phyloP scores from a whole-genome alignment of 331 rosid genomes.

The Telfairia occidentalis region DNA sequence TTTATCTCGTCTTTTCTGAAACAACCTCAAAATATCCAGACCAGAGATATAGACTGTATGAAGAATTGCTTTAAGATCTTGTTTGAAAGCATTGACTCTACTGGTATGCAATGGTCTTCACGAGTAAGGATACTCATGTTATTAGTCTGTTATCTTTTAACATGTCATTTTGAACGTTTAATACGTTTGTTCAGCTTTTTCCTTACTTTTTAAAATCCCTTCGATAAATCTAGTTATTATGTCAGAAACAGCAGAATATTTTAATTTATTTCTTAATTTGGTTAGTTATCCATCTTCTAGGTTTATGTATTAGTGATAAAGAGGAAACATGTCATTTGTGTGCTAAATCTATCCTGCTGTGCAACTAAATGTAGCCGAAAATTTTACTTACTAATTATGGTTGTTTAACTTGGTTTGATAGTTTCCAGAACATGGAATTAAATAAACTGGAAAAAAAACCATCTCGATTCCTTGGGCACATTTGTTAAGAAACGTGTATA shows the following conservation, averaged over 20 bases:
- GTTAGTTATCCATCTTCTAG: not conserved
- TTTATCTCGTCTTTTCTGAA: conserved; percentile 41
- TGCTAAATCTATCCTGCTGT: not conserved
- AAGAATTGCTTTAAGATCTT: conserved; percentile 54
- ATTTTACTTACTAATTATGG: not conserved
- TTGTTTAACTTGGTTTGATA: not conserved
- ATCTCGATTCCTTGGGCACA: not conserved
- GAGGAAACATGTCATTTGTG: not conserved
- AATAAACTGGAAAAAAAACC: not conserved
- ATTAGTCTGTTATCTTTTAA: not conserved
- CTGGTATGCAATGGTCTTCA: conserved; percentile 35
- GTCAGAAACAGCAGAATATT: not conserved
- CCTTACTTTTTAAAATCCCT: not conserved
- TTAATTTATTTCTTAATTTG: not conserved
- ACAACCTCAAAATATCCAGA: conserved; percentile 27
- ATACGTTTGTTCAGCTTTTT: not conserved
- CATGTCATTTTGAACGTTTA: not conserved
- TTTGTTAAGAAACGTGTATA: not conserved
- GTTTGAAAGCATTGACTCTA: conserved; percentile 61
- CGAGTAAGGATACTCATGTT: not conserved
- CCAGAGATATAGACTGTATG: conserved; percentile 34
- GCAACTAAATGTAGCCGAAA: not conserved
- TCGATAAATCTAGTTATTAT: not conserved
- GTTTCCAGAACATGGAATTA: not conserved
- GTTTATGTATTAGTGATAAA: not conserved